Evolutionary conservation across 257 asterid species (phyloP).

Genomic region (Echites panduratus): DNA sequence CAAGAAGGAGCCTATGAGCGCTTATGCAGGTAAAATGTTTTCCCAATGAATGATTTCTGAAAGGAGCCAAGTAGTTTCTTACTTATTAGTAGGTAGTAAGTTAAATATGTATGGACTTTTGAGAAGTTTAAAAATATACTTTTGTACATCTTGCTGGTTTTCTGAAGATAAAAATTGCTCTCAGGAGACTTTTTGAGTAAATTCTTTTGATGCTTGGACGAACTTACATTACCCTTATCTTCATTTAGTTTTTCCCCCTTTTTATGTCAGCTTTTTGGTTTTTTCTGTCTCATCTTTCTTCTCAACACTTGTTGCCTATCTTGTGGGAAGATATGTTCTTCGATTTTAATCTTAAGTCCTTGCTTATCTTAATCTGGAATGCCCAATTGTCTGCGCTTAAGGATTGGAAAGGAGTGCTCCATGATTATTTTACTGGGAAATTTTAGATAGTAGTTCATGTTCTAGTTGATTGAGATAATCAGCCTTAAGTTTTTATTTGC

Average conservation of each 20-base stretch:
- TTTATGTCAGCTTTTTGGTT: not conserved
- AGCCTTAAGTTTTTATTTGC: not conserved
- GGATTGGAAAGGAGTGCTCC: not conserved
- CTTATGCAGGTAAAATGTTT: conserved; percentile 71
- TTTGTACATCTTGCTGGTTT: not conserved
- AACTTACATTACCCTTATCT: not conserved
- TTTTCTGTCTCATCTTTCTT: no score
- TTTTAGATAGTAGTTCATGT: not conserved
- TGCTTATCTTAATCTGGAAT: not conserved
- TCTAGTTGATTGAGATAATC: not conserved
- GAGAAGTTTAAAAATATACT: not conserved
- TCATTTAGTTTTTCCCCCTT: not conserved
- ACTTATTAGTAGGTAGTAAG: not conserved
- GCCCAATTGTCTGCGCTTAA: not conserved
- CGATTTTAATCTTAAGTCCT: not conserved
- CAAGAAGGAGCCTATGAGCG: conserved; percentile 99
- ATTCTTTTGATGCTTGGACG: not conserved
- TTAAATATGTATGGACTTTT: not conserved
- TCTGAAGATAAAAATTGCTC: not conserved
- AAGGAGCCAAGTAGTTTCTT: not conserved
- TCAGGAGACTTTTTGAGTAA: not conserved
- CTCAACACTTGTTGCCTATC: not conserved
- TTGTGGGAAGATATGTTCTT: no score
- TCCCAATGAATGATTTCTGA: conserved; percentile 1
- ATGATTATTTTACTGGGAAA: not conserved